These are phyloP conservation scores for Astragalus glycyphyllos DNA, from an alignment of 306 rosid species.

Conservation along the genomic window DNA sequence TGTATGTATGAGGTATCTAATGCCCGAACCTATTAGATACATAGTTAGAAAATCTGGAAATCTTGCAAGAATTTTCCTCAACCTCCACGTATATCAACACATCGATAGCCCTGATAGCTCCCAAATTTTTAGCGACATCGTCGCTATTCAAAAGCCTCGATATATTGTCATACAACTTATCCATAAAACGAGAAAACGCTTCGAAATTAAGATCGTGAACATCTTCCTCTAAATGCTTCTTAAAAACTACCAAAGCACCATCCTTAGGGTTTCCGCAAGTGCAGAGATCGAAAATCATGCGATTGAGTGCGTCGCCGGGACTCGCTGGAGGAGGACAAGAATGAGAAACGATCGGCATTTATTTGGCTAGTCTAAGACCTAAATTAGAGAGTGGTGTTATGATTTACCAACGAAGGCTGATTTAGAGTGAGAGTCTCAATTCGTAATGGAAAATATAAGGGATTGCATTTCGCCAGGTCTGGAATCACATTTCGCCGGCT, in stretches of 20 bases:
- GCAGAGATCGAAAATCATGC: slow-evolving; percentile 85
- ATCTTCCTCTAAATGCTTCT: slow-evolving; percentile 89
- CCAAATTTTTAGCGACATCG: slow-evolving; percentile 84
- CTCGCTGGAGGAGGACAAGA: slow-evolving; percentile 59
- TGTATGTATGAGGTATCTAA: too few relatives aligned
- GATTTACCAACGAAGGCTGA: too few relatives aligned
- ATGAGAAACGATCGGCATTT: too few relatives aligned
- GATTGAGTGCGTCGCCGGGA: slow-evolving; percentile 81
- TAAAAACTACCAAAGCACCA: slow-evolving; percentile 78
- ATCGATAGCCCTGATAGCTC: slow-evolving; percentile 95
- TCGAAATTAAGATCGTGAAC: slow-evolving; percentile 94
- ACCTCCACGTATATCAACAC: slow-evolving; percentile 89
- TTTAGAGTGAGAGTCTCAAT: too few relatives aligned
- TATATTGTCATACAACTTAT: slow-evolving; percentile 87
- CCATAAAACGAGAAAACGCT: slow-evolving; percentile 90
- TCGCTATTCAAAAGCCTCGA: slow-evolving; percentile 72
- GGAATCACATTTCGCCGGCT: too few relatives aligned
- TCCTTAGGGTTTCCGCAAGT: slow-evolving; percentile 88
- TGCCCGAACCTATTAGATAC: too few relatives aligned
- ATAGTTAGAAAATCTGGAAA: slow-evolving; percentile 81
- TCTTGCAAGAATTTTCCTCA: slow-evolving; percentile 93
- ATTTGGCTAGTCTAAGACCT: too few relatives aligned
- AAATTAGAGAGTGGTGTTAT: too few relatives aligned
- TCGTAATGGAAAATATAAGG: too few relatives aligned
- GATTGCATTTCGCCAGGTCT: too few relatives aligned